Percentiles rank a stretch among this genome's conserved stretches.
Conservation (phyloP, 495 filamentous ascomycete species). For the Penicillium angulare region DNA sequence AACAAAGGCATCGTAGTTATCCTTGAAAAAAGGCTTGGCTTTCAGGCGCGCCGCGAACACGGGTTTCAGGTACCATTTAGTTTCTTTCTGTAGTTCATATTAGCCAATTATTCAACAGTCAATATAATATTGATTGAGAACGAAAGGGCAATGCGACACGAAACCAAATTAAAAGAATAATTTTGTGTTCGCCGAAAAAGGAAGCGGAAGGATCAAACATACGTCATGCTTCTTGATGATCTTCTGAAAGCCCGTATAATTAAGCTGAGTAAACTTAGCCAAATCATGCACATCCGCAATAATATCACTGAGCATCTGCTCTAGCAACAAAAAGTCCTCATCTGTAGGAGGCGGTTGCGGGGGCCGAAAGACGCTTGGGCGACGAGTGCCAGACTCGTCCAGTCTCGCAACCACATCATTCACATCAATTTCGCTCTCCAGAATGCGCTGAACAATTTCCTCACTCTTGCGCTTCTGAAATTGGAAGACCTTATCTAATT, state of each 20-base stretch:
- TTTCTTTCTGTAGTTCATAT: conserved; percentile 95
- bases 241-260: conserved; percentile 99
- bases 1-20: conserved; percentile 96
- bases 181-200: no score
- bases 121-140: no score
- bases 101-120: no score
- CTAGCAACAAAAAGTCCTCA: conserved; percentile 90
- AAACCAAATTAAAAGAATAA: background rate
- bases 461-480: conserved; percentile 95
- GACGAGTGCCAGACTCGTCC: conserved; percentile 36
- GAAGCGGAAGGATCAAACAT: conserved; percentile 29
- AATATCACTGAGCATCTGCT: conserved; percentile 94
- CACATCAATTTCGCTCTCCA: conserved; percentile 82
- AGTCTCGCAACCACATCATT: conserved; percentile 76
- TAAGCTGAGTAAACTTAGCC: conserved; percentile 97
- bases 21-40: conserved; percentile 95
- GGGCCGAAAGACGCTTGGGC: conserved; percentile 18
- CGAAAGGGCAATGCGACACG: no score
- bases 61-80: conserved; percentile 87
- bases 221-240: conserved; percentile 99
- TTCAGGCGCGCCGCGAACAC: conserved; percentile 91
- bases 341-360: conserved; percentile 55
- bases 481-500: conserved; percentile 94
- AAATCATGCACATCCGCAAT: conserved; percentile 98
- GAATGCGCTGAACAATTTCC: conserved; percentile 89